These are phyloP conservation scores for Sarocladium oryzae DNA, from an alignment of 2,329 filamentous ascomycete genomes.

Conservation along the genomic window DNA sequence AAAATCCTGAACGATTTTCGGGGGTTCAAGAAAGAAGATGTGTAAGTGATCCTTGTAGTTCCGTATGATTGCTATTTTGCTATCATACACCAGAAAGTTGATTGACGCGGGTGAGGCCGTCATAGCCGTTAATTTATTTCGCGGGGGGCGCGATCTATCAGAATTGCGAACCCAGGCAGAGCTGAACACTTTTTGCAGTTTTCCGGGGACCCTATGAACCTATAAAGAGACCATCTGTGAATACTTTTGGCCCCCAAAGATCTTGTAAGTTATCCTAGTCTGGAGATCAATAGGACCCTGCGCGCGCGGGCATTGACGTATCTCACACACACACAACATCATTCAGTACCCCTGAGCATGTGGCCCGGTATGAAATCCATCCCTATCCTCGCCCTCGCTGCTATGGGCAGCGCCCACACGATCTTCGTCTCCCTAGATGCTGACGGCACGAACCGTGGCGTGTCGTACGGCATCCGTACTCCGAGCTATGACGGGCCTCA, in stretches of 20 bases:
- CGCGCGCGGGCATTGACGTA: background rate
- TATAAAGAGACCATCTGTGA: background rate
- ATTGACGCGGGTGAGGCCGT: background rate
- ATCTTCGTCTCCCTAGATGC: conserved; percentile 42
- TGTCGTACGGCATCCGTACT: background rate
- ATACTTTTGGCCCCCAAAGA: too few relatives aligned
- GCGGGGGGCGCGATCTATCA: background rate
- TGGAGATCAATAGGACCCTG: too few relatives aligned
- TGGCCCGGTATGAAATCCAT: conserved; percentile 22
- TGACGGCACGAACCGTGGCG: conserved; percentile 29
- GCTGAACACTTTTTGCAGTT: too few relatives aligned
- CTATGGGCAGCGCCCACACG: conserved; percentile 37
- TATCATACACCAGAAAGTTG: background rate
- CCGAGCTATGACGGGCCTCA: background rate
- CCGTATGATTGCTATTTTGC: background rate
- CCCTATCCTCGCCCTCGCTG: conserved; percentile 20
- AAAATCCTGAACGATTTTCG: background rate
- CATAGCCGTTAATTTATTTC: background rate
- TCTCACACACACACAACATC: background rate
- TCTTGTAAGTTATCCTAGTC: too few relatives aligned
- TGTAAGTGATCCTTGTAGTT: background rate
- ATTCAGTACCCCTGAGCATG: background rate
- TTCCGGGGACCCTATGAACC: background rate
- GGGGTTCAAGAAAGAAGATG: background rate
- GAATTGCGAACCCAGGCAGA: background rate